Base-by-base conservation (phyloP, 768 basidiomycete species). In the Calvatia gigantea region DNA sequence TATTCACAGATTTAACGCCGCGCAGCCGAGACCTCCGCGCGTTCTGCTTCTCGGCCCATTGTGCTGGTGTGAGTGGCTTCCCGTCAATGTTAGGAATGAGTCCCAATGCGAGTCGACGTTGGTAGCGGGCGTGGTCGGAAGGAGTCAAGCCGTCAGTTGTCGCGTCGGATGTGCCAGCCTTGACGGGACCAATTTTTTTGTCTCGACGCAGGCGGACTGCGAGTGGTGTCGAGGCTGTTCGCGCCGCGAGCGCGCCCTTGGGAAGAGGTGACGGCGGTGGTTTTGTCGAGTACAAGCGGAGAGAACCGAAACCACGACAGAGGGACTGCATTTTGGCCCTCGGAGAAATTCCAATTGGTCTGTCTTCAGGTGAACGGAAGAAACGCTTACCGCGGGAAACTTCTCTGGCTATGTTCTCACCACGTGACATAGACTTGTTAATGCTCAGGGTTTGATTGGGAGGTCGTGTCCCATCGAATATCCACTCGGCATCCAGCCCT, bases 171-270 rank as follows among this genome's bases (percentile, higher is more conserved):
- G 65, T 61, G 37, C 70, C 75, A 54, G 57, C 58, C 51, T 56
- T 54, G 35, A 61, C 64, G 33, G 67, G 63, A 39, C 77, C 73
- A 46, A 75, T 71, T 59, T 73, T 73, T 68, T 81, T 85, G 58
- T 69, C 70, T 54, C 89, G 84, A 50, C 89, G 86, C 15, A 82
- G 75, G 54, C 85, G 84, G 48, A 91, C 88, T 25, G 87, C 86
- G 39, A 84, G 78, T 1, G 89, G 89, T 0, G 87, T 81, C 0
- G 89, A 91, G 6, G 83, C 77, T 27, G 85, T 86, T 39, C 86
- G 76, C 2, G 89, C 87, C 33, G 67, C 74, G 32, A 81, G 68
- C 33, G 79, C 76, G 45, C 72, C 64, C 23, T 74, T 67, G 31
- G 73, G 74, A n/a, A 68, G 57, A 4, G 50, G 44, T 12, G 42